Base-by-base conservation (phyloP, 1,284 basidiomycete species). In the Phellopilus nigrolimitatus region DNA sequence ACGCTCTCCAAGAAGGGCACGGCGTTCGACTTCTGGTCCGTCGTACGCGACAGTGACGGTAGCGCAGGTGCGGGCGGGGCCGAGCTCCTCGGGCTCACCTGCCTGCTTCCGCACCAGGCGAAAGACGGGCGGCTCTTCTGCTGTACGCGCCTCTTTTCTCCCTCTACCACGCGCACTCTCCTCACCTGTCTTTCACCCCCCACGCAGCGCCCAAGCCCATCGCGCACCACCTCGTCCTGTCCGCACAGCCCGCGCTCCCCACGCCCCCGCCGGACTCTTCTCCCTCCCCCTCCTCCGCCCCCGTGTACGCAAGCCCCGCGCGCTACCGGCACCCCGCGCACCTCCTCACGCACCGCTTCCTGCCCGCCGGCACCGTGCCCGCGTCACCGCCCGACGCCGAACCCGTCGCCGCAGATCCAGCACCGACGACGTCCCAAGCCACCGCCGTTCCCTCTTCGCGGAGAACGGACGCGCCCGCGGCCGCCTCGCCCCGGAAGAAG, bases 1-100 rank as follows among this genome's bases (percentile, higher is more conserved):
- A 64, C 64, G 2, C 49, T 88, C 4, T 65, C 69, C 12, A 70
- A 73, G 36, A 88, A 84, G 59, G 64, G 71, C 25, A 63, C 70
- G 0, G 66, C 73, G 0, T 87, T 79, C 57, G 82, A 86, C 56
- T 66, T 87, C 5, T 88, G 81, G 82, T 74, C 76, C 17, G 59
- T 84, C 15, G n/a, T n/a, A n/a, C 72, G 70, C 13, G 48, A 36
- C 25, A 64, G 71, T 24, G 31, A 51, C 9, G 42, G 31, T 8
- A 60, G 64, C 2, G 65, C 68, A 0, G 57, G 61, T 1, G 61
- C 74, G 6, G 75, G 75, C 0, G 86, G 76, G 6, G 86, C 87
- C 54, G 87, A 88, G 61, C 65, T 87, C 36, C 73, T 72, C 37
- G 64, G 66, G 1, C 61, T 88, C 2, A 72, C 79, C 1, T 83